phyloP scores from a whole-genome alignment of 495 filamentous ascomycete species.

The Tuber calosporum region DNA sequence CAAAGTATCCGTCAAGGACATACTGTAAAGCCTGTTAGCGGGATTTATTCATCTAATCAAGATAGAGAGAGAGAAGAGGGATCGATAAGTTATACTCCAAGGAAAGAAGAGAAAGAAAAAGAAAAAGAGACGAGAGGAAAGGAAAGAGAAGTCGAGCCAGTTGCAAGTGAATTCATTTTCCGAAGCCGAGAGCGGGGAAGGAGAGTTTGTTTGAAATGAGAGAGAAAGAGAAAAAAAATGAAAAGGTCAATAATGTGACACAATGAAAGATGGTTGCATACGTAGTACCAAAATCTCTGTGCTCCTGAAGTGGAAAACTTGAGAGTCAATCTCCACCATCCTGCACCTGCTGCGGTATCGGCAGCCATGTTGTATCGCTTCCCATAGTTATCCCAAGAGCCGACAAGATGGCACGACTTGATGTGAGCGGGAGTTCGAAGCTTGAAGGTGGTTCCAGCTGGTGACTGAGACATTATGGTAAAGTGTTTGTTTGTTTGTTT shows the following conservation, averaged over 20 bases:
- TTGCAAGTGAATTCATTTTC: background rate
- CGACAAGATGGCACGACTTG: conserved; percentile 95
- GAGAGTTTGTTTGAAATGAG: conserved; percentile 4
- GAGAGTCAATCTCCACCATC: conserved; percentile 95
- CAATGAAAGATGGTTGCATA: conserved; percentile 43
- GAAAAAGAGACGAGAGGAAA: conserved; percentile 12
- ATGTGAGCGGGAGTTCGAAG: conserved; percentile 92
- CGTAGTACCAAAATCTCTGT: conserved; percentile 97
- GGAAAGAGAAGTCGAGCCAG: background rate
- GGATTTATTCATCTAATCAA: conserved; percentile 11
- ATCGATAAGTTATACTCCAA: conserved; percentile 7
- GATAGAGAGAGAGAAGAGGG: conserved; percentile 19
- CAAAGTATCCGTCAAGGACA: conserved; percentile 99
- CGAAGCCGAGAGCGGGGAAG: background rate
- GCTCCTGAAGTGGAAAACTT: conserved; percentile 73
- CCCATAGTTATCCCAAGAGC: conserved; percentile 96
- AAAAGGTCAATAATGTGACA: conserved; percentile 9
- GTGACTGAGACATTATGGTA: conserved; percentile 36
- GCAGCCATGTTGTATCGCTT: conserved; percentile 77
- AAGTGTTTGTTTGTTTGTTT: conserved; percentile 7
- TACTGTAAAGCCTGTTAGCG: conserved; percentile 49
- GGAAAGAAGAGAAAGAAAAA: background rate
- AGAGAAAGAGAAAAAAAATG: conserved; percentile 1
- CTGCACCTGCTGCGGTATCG: conserved; percentile 66
- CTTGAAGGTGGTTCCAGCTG: conserved; percentile 54